Evolutionary conservation across 441 rosid species (phyloP).

Genomic region (Erysimum pusillum): DNA sequence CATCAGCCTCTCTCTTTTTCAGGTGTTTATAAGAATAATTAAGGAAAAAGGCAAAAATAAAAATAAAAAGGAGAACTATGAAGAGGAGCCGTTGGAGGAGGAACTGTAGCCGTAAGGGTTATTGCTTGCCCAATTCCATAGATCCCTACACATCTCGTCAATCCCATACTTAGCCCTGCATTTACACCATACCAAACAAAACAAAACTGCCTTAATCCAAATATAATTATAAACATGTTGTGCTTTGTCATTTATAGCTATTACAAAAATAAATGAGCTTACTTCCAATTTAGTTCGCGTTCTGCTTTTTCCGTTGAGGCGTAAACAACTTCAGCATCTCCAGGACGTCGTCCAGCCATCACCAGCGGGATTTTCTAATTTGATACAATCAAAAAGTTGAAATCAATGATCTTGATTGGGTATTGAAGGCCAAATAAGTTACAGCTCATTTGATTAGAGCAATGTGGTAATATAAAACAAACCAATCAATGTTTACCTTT

Average conservation of each 20-base stretch:
- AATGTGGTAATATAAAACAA: neutral
- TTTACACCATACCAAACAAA: constrained; percentile 35
- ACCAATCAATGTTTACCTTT: constrained; percentile 58
- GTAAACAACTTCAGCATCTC: constrained; percentile 86
- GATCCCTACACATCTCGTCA: constrained; percentile 92
- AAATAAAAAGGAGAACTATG: constrained; percentile 1
- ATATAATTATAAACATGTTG: too few relatives aligned
- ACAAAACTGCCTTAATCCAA: neutral
- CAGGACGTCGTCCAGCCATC: constrained; percentile 79
- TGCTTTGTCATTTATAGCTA: neutral
- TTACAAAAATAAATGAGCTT: constrained; percentile 43
- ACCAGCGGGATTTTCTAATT: constrained; percentile 86
- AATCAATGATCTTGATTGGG: too few relatives aligned
- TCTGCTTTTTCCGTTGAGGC: constrained; percentile 90
- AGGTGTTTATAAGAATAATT: constrained; percentile 1
- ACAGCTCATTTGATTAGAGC: neutral
- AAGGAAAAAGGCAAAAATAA: neutral
- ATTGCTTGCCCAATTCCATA: constrained; percentile 97
- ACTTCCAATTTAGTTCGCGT: constrained; percentile 89
- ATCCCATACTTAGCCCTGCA: constrained; percentile 83
- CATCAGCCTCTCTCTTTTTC: constrained; percentile 5
- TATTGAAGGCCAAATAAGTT: neutral
- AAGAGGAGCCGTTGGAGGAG: constrained; percentile 47
- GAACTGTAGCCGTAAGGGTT: constrained; percentile 90
- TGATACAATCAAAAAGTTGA: neutral